Evolutionary conservation across 805 yeast species (phyloP), one percentile per base, ranked within the genome.

Genomic region (Blastobotrys mokoenaii): DNA sequence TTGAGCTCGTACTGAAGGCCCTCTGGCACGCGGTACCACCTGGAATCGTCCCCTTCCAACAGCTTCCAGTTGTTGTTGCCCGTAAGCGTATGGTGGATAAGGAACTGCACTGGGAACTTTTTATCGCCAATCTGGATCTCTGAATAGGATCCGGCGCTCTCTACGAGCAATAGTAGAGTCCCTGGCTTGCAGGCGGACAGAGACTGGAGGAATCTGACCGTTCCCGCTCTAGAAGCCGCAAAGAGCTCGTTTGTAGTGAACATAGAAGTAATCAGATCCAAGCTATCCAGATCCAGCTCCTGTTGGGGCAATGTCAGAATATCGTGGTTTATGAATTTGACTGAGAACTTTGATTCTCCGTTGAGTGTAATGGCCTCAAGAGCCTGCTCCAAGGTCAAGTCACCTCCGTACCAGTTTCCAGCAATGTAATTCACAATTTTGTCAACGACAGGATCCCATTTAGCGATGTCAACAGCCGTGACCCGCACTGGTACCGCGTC

Each of bases 181-280:
- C 89, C 93, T 1, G 61, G 45, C 31, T 63, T 58, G 61, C 94
- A 84, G 6, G 58, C 36, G 44, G 76, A 72, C 47, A 87, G 61
- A 9, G 64, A 58, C 48, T 79, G 79, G 44, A 87, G 66, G 42
- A 83, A 68, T 44, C 71, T 65, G 33, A 85, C 72, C 3, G 94
- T 74, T 37, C 71, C 76, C 0, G 76, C 65, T 54, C 74, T 77
- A 50, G 85, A 75, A 50, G 79, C 86, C 12, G 81, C 72, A 57
- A 87, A 87, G 9, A 87, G 68, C 62, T 87, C 96, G 63, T 87
- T 88, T 1, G 96, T 85, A 3, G 96, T 87, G 69, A 87, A 87
- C 56, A 87, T 65, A 32, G 82, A 62, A 0, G 96, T 85, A 38
- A 87, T 76, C 43, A 85, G 62, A 55, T 79, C 70, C 27, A 66